Evolutionary conservation across 345 rosid species (phyloP), one percentile per base, ranked within the genome.

Genomic region (Heritiera fomes): DNA sequence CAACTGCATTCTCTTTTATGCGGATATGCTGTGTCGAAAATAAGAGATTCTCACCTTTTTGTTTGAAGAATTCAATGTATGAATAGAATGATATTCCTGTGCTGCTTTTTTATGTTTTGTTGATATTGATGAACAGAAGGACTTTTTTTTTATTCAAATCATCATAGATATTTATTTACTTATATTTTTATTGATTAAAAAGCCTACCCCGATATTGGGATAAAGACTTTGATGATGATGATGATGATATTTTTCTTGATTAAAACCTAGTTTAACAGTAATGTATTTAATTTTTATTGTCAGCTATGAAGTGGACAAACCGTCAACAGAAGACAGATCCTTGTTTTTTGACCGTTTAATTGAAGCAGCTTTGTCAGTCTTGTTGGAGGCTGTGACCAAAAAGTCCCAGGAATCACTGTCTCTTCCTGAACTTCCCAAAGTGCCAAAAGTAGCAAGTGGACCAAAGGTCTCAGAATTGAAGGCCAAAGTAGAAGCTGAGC

Each of bases 401-500:
- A 92, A 84, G 58, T 75, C 84, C 62, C 87, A 72, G 76, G 86
- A 88, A 78, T 77, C 86, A 43, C 77, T 73, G 66, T 66, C 91
- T 80, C 87, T 83, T 82, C 86, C 91, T 79, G 98, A 96, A 67
- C 97, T 94, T 83, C 93, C 98, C 70, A 93, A 89, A 88, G 95
- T 89, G 77, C 89, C 90, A 65, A 94, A 91, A 83, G 91, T 88
- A 59, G 90, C 87, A 43, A 86, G 90, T 83, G 97, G 98, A 73
- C 99, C 98, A 17, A 96, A 94, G 88, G 90, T 90, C 20, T 94
- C 98, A 61, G 98, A 96, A 84, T 75, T 96, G 79, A 94, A 90
- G 83, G 97, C 99, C 73, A 90, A 93, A 90, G 91, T 91, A 75
- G 99, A 94, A 88, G 94, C 98, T 41, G 98, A 96, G 91, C 99